A percentile compares a stretch with the other conserved stretches of the same genome.
These are phyloP conservation scores for Bullera alba DNA, from an alignment of 768 basidiomycete genomes.

Conservation along the genomic window DNA sequence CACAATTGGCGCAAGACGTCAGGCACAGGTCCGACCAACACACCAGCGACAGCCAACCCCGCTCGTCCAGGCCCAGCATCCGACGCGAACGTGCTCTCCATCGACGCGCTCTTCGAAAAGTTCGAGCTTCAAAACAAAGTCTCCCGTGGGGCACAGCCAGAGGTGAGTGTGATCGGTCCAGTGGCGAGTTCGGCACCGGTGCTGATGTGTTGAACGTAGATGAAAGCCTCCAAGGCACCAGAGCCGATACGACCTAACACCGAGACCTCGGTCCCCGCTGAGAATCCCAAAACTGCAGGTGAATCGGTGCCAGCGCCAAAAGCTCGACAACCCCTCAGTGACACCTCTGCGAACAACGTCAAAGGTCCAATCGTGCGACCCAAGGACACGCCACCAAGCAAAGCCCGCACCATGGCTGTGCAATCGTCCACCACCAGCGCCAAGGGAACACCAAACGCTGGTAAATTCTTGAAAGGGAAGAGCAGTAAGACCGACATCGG, in stretches of 20 bases:
- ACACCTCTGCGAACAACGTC: not conserved
- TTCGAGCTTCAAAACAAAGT: no score
- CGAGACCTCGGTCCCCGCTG: not conserved
- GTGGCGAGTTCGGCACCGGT: no score
- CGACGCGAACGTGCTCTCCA: not conserved
- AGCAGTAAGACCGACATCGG: not conserved
- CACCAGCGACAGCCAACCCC: not conserved
- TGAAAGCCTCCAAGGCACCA: no score
- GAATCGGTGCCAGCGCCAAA: not conserved
- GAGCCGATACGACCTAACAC: not conserved
- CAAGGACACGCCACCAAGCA: not conserved
- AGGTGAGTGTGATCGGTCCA: no score
- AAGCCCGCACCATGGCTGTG: constrained; percentile 1
- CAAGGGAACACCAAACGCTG: constrained; percentile 32
- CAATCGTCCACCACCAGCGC: no score
- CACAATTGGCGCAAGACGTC: constrained; percentile 23
- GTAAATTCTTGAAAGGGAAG: constrained; percentile 20
- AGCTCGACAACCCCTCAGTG: not conserved
- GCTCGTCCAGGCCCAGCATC: not conserved
- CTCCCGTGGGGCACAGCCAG: no score
- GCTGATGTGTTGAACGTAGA: no score
- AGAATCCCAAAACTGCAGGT: not conserved
- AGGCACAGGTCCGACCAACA: not conserved
- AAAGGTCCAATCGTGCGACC: not conserved
- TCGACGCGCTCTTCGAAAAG: constrained; percentile 27